These are phyloP conservation scores for Neodidymelliopsis sp. DNA, from an alignment of 2,329 filamentous ascomycete genomes.

Conservation along the genomic window DNA sequence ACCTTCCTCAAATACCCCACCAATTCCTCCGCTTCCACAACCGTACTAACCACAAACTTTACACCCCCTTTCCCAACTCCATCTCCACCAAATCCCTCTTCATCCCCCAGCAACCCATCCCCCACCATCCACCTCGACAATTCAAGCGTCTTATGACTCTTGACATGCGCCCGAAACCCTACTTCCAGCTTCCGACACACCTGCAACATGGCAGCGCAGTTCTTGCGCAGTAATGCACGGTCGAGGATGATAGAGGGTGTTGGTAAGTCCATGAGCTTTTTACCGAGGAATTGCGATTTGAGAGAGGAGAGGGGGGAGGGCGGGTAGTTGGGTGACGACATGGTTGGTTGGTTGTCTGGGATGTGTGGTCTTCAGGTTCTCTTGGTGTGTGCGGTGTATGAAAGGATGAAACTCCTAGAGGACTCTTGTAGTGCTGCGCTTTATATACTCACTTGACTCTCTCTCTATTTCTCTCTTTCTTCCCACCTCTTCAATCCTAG, in stretches of 20 bases:
- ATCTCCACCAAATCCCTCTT: no score
- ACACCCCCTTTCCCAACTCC: no score
- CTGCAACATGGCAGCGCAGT: constrained; percentile 76
- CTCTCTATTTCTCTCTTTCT: no score
- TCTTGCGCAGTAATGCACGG: constrained; percentile 68
- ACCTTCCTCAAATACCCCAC: constrained; percentile 67
- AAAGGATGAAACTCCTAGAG: no score
- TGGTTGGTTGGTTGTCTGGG: constrained; percentile 4
- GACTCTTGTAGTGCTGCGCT: no score
- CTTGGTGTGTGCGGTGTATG: no score
- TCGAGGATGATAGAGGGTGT: constrained; percentile 75
- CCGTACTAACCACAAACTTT: constrained; percentile 72
- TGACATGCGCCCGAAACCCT: constrained; percentile 78
- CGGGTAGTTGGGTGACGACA: constrained; percentile 26
- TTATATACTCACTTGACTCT: no score
- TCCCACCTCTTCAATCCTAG: no score
- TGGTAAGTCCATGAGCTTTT: constrained; percentile 65
- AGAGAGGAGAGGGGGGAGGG: constrained; percentile 21
- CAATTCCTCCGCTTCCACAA: constrained; percentile 76
- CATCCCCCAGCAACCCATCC: constrained; percentile 30
- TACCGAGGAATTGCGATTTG: constrained; percentile 61
- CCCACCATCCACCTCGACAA: constrained; percentile 75
- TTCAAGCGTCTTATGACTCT: constrained; percentile 82
- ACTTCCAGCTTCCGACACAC: constrained; percentile 66
- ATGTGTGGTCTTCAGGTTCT: no score